These are phyloP conservation scores for Sphaerulina vaccinii DNA, from an alignment of 2,329 filamentous ascomycete species.

Conservation along the genomic window DNA sequence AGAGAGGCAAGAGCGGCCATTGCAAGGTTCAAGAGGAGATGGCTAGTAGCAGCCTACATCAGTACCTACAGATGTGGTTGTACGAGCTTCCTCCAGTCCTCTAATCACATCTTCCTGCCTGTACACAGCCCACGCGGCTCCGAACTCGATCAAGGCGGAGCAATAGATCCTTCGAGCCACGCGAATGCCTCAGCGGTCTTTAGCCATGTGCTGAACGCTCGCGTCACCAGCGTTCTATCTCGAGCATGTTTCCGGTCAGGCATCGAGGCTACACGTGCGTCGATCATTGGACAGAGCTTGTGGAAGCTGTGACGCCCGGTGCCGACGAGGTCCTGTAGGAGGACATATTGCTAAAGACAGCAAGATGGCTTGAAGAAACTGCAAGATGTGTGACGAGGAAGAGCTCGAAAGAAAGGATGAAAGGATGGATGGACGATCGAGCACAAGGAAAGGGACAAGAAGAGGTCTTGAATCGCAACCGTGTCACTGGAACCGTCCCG, in stretches of 20 bases:
- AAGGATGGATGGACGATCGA: not conserved
- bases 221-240: not conserved
- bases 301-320: not conserved
- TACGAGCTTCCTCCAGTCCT: not conserved
- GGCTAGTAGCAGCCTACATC: not conserved
- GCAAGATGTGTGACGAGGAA: not conserved
- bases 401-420: not conserved
- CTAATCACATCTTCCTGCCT: too few relatives aligned
- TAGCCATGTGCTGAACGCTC: not conserved
- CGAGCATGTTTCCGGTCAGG: not conserved
- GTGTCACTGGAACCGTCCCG: not conserved
- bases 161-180: not conserved
- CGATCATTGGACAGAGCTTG: conserved; percentile 5
- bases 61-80: not conserved
- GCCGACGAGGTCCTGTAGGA: not conserved
- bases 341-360: not conserved
- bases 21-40: not conserved
- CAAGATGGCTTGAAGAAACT: not conserved
- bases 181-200: not conserved
- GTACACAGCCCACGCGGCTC: not conserved
- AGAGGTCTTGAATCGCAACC: not conserved
- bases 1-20: too few relatives aligned
- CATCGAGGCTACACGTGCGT: not conserved
- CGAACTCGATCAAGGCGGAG: not conserved
- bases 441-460: not conserved